These are phyloP conservation scores for Myxozyma udenii DNA, from an alignment of 805 yeast species.

Conservation along the genomic window DNA sequence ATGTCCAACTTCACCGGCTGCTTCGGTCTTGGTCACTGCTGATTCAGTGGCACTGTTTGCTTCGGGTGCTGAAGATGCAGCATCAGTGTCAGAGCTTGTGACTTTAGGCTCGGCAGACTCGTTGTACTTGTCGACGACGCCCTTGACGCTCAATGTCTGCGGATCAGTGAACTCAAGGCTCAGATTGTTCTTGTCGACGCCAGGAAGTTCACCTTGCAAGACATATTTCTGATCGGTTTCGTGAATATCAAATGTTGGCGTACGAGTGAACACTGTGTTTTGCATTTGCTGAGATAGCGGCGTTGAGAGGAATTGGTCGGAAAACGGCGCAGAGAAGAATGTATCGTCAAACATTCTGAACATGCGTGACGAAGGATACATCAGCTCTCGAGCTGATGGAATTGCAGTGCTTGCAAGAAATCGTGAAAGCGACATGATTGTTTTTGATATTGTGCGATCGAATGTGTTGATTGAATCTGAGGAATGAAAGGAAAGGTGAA, in stretches of 20 bases:
- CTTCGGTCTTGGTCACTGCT: not conserved
- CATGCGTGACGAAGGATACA: slow-evolving; percentile 10
- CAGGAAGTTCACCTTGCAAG: slow-evolving; percentile 30
- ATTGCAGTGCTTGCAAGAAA: slow-evolving; percentile 10
- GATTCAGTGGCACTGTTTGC: not conserved
- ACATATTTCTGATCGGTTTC: slow-evolving; percentile 26
- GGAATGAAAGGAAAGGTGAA: no score
- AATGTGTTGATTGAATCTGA: no score
- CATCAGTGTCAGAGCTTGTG: not conserved
- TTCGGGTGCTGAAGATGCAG: not conserved
- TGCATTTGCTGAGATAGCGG: not conserved
- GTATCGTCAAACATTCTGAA: slow-evolving; percentile 18
- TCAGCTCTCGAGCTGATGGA: slow-evolving; percentile 11
- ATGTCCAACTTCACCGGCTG: not conserved
- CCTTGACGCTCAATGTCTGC: slow-evolving; percentile 25
- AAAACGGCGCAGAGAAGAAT: slow-evolving; percentile 14
- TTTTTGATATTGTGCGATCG: slow-evolving; percentile 1
- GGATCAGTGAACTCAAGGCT: slow-evolving; percentile 25
- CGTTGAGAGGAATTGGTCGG: slow-evolving; percentile 7
- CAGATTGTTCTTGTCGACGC: slow-evolving; percentile 25
- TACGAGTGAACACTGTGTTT: slow-evolving; percentile 1
- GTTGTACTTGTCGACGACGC: slow-evolving; percentile 20
- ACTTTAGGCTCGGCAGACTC: slow-evolving; percentile 11
- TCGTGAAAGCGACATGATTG: slow-evolving; percentile 22
- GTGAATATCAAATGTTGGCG: slow-evolving; percentile 27